Conservation (phyloP, 495 filamentous ascomycete species). For the Tuber aestivum region DNA sequence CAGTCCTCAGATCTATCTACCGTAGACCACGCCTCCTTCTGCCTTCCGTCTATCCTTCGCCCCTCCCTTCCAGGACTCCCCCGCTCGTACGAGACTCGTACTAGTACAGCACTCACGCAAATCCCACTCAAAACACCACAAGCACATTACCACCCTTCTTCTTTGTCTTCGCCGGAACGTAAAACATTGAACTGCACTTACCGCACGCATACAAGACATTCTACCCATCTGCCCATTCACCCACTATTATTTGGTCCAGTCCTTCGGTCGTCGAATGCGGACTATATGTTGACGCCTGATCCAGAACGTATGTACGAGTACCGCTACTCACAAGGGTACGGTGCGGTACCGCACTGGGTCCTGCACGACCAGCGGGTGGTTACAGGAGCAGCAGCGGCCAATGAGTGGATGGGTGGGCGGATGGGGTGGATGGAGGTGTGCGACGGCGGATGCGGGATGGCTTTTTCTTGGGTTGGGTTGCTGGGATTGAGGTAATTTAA, state of each 20-base stretch:
- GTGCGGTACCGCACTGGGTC: neutral
- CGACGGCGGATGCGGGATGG: neutral
- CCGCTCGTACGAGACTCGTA: too few species aligned
- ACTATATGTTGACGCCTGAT: neutral
- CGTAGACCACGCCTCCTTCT: too few species aligned
- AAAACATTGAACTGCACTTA: conserved; percentile 1
- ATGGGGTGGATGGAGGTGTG: neutral
- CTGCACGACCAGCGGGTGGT: neutral
- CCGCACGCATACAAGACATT: neutral
- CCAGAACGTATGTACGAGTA: neutral
- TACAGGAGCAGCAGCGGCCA: neutral
- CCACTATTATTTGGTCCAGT: neutral
- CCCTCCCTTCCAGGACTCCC: neutral
- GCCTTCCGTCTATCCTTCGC: neutral
- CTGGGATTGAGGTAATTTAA: neutral
- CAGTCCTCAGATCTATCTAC: neutral
- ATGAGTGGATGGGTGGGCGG: neutral
- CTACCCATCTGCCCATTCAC: neutral
- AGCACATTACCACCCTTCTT: neutral
- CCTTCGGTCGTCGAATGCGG: neutral
- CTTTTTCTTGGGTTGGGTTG: neutral
- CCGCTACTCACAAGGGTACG: neutral
- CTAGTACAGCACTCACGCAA: neutral
- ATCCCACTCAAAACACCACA: neutral
- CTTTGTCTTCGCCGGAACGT: neutral